A percentile compares a stretch with the other conserved stretches of the same genome.
phyloP scores from a whole-genome alignment of 805 yeast species.

The Lachancea thermotolerans region DNA sequence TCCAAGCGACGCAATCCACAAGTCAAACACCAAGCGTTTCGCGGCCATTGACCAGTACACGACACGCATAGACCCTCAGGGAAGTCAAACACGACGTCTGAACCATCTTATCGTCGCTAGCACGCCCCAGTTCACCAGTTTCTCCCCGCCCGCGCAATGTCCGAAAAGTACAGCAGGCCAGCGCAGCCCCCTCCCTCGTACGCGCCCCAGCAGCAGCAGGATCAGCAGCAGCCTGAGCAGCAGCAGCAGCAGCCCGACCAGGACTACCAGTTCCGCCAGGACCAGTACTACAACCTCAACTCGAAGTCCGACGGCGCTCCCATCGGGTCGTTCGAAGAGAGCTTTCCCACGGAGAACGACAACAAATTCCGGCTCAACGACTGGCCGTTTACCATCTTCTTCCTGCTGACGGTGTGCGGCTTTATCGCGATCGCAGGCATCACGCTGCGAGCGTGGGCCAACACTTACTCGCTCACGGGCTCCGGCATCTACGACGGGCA shows the following conservation, averaged over 20 bases:
- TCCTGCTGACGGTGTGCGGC: conserved; percentile 47
- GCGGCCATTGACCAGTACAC: too few relatives aligned
- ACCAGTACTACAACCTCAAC: conserved; percentile 24
- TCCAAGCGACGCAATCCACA: too few relatives aligned
- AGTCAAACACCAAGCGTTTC: too few relatives aligned
- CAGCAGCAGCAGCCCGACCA: conserved; percentile 8
- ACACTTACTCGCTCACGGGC: conserved; percentile 51
- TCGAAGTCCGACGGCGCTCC: conserved; percentile 33
- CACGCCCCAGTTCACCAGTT: too few relatives aligned
- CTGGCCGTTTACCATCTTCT: conserved; percentile 58
- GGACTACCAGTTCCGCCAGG: conserved; percentile 22
- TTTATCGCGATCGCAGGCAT: conserved; percentile 66
- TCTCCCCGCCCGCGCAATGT: background rate
- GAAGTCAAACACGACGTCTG: too few relatives aligned
- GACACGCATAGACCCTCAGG: too few relatives aligned
- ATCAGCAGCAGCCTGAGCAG: conserved; percentile 3
- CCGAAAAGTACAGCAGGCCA: conserved; percentile 16
- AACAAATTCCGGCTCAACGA: conserved; percentile 63
- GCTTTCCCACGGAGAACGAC: conserved; percentile 46
- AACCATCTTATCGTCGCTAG: too few relatives aligned
- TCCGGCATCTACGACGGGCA: conserved; percentile 50
- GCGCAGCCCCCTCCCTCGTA: conserved; percentile 18
- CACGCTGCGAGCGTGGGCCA: conserved; percentile 56
- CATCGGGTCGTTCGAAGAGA: conserved; percentile 52
- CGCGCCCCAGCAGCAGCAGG: conserved; percentile 2